Base-by-base conservation (phyloP, 371 early-diverging fungal genomes). In the Actinomucor elegans region DNA sequence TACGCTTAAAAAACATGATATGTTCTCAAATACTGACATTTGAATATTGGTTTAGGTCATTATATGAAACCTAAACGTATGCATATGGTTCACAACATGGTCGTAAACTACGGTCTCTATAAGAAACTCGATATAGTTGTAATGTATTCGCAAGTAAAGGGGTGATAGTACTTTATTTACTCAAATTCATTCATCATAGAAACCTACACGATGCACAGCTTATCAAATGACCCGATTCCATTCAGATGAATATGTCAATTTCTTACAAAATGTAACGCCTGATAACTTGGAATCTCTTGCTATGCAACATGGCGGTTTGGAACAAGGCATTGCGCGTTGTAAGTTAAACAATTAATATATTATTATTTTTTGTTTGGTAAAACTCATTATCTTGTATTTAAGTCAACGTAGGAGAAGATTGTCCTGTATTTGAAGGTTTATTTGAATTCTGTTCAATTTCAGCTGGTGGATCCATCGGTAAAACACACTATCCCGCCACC, bases 41-140 rank as follows among this genome's bases (percentile, higher is more conserved):
- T n/a, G n/a, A n/a, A n/a, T 26, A 24, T 33, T 7, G 8, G 5
- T 21, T 15, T 45, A 76, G 86, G 87, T 15, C 99, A 99, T 64
- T 99, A 99, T 5, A 99, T 99, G 99, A 99, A 99, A 67, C 99
- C 99, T 9, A 94, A 97, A 47, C 86, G 99, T 55, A 92, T 99
- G 71, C 91, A 94, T 48, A 92, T 99, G 87, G 94, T 97, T 24
- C 98, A 99, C 75, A 93, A 93, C 63, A 81, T 99, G 52, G 93
- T 99, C 31, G 79, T 95, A 42, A 92, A 92, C 35, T 99, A 98
- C 77, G 95, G 92, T 5, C 78, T 99, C 14, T 92, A 97, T 65
- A 93, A 96, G 59, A 86, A 98, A 55, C 88, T 99, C 93, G 88
- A 88, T 43, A 86, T 97, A 63, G 86, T 85, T 41, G 88, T 85